A percentile compares a stretch with the other conserved stretches of the same genome.
Conservation (phyloP, 306 rosid genomes). For the Begonia fuchsioides region DNA sequence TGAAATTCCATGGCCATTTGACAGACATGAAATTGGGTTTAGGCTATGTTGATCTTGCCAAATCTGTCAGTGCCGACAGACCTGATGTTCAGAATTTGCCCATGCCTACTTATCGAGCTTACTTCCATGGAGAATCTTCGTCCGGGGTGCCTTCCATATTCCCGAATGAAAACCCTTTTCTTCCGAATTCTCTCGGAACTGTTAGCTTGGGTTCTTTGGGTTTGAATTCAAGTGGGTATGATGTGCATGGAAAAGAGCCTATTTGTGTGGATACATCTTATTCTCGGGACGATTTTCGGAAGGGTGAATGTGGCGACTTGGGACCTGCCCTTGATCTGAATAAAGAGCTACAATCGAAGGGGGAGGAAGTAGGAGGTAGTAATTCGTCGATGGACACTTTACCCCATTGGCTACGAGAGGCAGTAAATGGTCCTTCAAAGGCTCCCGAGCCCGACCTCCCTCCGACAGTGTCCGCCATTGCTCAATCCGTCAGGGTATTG, state of each 20-base stretch:
- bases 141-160: constrained; percentile 59
- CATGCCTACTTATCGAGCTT: constrained; percentile 35
- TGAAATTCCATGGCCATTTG: constrained; percentile 74
- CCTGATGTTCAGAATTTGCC: constrained; percentile 36
- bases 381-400: constrained; percentile 66
- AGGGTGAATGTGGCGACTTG: constrained; percentile 39
- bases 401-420: constrained; percentile 99
- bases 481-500: constrained; percentile 73
- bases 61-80: constrained; percentile 44
- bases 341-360: constrained; percentile 29
- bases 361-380: constrained; percentile 47
- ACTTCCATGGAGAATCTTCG: constrained; percentile 45
- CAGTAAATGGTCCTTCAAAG: constrained; percentile 62
- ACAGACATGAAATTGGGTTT: constrained; percentile 93
- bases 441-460: constrained; percentile 70
- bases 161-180: constrained; percentile 48
- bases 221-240: constrained; percentile 17
- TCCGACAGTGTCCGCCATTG: constrained; percentile 83
- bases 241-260: constrained; percentile 52
- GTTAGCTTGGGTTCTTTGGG: constrained; percentile 55
- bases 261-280: constrained; percentile 50
- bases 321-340: constrained; percentile 31
- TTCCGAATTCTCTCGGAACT: constrained; percentile 61
- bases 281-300: constrained; percentile 24
- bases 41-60: constrained; percentile 33